A percentile compares a stretch with the other conserved stretches of the same genome.
phyloP scores from a whole-genome alignment of 2,329 filamentous ascomycete species.

The Passalora sequoiae region DNA sequence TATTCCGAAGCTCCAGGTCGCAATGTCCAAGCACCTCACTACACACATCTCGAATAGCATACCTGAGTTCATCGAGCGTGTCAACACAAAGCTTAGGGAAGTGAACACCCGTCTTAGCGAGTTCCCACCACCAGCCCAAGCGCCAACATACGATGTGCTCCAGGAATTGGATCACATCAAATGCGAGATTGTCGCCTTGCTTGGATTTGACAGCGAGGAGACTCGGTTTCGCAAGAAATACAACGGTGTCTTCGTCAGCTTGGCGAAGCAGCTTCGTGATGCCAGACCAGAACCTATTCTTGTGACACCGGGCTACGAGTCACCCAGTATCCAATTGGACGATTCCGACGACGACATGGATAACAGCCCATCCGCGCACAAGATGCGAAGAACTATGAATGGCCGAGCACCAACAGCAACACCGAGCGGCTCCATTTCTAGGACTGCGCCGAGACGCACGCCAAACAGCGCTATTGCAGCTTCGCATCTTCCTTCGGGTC shows the following conservation, averaged over 20 bases:
- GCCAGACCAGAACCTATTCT: constrained; percentile 29
- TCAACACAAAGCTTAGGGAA: constrained; percentile 43
- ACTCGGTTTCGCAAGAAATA: constrained; percentile 43
- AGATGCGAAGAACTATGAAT: constrained; percentile 32
- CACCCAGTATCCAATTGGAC: constrained; percentile 11
- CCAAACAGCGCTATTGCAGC: constrained; percentile 24
- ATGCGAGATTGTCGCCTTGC: constrained; percentile 47
- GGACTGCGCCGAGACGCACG: constrained; percentile 33
- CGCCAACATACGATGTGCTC: constrained; percentile 62
- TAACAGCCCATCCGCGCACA: constrained; percentile 20
- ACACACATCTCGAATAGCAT: constrained; percentile 40
- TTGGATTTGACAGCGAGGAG: constrained; percentile 46
- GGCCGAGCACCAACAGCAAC: constrained; percentile 6
- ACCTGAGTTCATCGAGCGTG: constrained; percentile 42
- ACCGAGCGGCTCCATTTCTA: background rate
- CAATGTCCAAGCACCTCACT: constrained; percentile 47
- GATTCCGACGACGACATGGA: constrained; percentile 22
- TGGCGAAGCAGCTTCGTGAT: constrained; percentile 41
- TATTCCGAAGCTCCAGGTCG: constrained; percentile 46
- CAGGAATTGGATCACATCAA: constrained; percentile 57
- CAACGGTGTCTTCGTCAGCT: constrained; percentile 45
- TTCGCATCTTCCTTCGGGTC: background rate
- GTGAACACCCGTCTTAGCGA: constrained; percentile 53
- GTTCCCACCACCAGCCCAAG: constrained; percentile 59
- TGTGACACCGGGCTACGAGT: constrained; percentile 24